These are phyloP conservation scores for Persicaria tinctoria DNA, from an alignment of 148 eudicot genomes.

Conservation along the genomic window DNA sequence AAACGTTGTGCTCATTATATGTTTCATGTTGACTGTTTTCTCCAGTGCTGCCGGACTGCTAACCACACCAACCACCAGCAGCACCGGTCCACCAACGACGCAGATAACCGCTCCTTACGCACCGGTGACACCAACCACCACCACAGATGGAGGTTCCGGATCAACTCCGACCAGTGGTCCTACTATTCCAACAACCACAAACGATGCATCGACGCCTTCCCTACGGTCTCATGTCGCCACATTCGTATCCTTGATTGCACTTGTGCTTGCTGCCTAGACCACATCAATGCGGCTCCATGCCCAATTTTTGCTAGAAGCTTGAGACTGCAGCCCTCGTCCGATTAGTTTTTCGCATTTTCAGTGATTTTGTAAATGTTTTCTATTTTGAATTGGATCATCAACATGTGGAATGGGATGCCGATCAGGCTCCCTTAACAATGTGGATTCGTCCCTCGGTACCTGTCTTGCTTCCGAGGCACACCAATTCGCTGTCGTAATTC, in stretches of 20 bases:
- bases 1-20: background rate
- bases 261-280: background rate
- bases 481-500: no score
- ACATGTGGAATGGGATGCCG: no score
- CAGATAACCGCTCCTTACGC: background rate
- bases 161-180: background rate
- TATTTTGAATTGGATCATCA: no score
- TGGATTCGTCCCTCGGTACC: no score
- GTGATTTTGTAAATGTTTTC: no score
- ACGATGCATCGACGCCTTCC: background rate
- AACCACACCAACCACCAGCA: conserved; percentile 2
- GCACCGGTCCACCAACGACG: background rate
- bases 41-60: background rate
- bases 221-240: background rate
- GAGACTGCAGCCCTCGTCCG: background rate
- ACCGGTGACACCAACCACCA: conserved; percentile 3
- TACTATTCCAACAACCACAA: conserved; percentile 6
- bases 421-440: no score
- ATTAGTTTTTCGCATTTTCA: background rate
- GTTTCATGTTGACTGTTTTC: background rate
- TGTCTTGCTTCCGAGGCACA: no score
- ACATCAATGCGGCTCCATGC: background rate
- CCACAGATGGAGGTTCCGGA: background rate
- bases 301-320: conserved; percentile 8
- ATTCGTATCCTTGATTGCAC: background rate